Percentiles rank a stretch among this genome's conserved stretches.
Evolutionary conservation across 768 basidiomycete genomes (phyloP).

Genomic region (Dendrothele bispora): DNA sequence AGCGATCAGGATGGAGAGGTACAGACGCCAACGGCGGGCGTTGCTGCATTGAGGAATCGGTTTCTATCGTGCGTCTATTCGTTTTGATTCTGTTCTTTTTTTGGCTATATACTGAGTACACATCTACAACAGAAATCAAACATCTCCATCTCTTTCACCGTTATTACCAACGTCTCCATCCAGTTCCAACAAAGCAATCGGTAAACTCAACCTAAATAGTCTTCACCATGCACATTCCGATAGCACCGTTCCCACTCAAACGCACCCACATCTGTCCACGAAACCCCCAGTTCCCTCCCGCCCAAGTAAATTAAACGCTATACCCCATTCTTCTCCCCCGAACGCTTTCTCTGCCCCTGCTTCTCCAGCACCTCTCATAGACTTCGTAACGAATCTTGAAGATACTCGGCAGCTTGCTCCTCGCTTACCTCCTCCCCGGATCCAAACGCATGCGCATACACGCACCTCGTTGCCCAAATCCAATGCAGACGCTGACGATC

Average conservation of each 20-base stretch:
- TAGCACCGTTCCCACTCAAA: too few relatives aligned
- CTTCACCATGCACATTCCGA: too few relatives aligned
- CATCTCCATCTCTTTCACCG: conserved; percentile 10
- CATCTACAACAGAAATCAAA: not conserved
- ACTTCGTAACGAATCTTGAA: too few relatives aligned
- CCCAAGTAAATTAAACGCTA: too few relatives aligned
- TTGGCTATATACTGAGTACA: not conserved
- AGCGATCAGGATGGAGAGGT: conserved; percentile 10
- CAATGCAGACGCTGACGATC: conserved; percentile 18
- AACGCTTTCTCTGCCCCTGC: not conserved
- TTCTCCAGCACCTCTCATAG: not conserved
- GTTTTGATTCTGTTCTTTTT: not conserved
- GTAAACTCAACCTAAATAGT: too few relatives aligned
- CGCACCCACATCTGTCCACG: too few relatives aligned
- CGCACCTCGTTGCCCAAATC: conserved; percentile 16
- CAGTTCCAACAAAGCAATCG: not conserved
- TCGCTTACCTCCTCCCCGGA: conserved; percentile 8
- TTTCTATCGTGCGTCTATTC: conserved; percentile 49
- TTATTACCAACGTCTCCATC: conserved; percentile 7
- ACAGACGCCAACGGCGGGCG: conserved; percentile 23
- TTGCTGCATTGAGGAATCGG: conserved; percentile 43
- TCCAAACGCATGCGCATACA: conserved; percentile 8
- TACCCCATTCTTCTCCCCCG: too few relatives aligned
- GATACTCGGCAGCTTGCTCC: not conserved
- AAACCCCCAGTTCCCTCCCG: too few relatives aligned